Percentiles rank a stretch among this genome's conserved stretches.
Conservation (phyloP, 352 stramenopile genomes). For the Sclerospora graminicola region DNA sequence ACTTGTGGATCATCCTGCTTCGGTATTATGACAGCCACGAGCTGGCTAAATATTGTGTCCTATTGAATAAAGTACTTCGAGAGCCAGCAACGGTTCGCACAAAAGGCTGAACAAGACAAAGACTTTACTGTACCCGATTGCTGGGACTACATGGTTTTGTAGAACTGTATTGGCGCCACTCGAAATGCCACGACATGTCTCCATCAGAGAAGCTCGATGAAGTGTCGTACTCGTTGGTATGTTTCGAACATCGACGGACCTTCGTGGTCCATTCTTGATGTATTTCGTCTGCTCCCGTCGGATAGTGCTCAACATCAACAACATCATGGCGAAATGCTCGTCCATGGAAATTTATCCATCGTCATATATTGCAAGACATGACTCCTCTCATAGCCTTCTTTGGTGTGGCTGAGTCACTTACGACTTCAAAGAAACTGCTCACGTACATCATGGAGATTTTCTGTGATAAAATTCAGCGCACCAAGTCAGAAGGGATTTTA, state of each 20-base stretch:
- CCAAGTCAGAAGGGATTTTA: too few species aligned
- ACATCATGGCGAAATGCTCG: slow-evolving; percentile 30
- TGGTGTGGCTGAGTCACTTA: slow-evolving; percentile 20
- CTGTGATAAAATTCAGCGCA: slow-evolving; percentile 17
- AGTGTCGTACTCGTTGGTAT: slow-evolving; percentile 17
- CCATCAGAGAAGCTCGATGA: slow-evolving; percentile 7
- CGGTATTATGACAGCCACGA: slow-evolving; percentile 38
- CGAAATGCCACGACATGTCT: slow-evolving; percentile 13
- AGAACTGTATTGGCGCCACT: slow-evolving; percentile 15
- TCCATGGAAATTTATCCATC: slow-evolving; percentile 29
- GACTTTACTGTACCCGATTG: slow-evolving; percentile 13
- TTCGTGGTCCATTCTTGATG: slow-evolving; percentile 28
- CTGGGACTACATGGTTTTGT: slow-evolving; percentile 25
- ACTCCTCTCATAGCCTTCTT: slow-evolving; percentile 32
- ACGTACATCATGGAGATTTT: slow-evolving; percentile 34
- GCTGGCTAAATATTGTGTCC: slow-evolving; percentile 28
- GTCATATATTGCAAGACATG: slow-evolving; percentile 28
- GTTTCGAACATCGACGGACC: slow-evolving; percentile 11
- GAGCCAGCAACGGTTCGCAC: slow-evolving; percentile 14
- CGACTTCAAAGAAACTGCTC: slow-evolving; percentile 26
- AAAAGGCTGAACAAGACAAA: slow-evolving; percentile 11
- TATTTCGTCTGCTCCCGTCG: slow-evolving; percentile 39
- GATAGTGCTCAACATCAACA: slow-evolving; percentile 18
- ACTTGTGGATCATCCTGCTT: slow-evolving; percentile 36
- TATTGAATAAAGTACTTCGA: slow-evolving; percentile 38